Evolutionary conservation across 352 stramenopile species (phyloP).

Genomic region (Globisporangium perplexum): DNA sequence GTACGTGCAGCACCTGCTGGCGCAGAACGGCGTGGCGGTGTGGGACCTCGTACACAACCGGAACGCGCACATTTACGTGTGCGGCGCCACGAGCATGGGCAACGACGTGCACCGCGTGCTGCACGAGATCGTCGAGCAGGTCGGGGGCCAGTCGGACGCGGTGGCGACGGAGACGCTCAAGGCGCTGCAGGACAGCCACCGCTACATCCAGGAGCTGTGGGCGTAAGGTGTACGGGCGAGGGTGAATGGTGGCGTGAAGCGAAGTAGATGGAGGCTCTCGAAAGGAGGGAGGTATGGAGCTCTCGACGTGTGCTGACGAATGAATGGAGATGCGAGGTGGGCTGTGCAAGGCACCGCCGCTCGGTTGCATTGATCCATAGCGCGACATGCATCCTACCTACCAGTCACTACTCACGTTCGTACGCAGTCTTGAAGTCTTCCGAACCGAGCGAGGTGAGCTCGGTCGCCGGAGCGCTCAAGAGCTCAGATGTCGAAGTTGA

Average conservation of each 20-base stretch:
- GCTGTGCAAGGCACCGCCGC: too few species aligned
- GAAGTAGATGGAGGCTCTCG: not conserved
- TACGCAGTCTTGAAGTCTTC: too few species aligned
- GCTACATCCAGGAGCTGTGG: conserved; percentile 97
- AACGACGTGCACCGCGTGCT: conserved; percentile 94
- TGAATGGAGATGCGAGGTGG: too few species aligned
- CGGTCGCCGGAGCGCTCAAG: not conserved
- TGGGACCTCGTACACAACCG: conserved; percentile 57
- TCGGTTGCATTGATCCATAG: too few species aligned
- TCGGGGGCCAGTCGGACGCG: conserved; percentile 38
- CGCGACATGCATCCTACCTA: not conserved
- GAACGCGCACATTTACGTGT: conserved; percentile 95
- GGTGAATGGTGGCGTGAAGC: not conserved
- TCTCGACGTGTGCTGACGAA: not conserved
- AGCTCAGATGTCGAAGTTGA: conserved; percentile 23
- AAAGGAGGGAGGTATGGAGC: not conserved
- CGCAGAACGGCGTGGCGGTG: conserved; percentile 56
- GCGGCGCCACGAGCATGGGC: conserved; percentile 96
- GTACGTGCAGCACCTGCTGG: conserved; percentile 97
- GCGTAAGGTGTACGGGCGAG: conserved; percentile 20
- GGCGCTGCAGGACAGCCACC: conserved; percentile 78
- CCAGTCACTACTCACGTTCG: not conserved
- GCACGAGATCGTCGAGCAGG: conserved; percentile 71
- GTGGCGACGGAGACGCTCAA: conserved; percentile 86
- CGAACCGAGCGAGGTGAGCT: too few species aligned